Evolutionary conservation across 139 green algal genomes (phyloP).

Genomic region (Chlorella sp.): DNA sequence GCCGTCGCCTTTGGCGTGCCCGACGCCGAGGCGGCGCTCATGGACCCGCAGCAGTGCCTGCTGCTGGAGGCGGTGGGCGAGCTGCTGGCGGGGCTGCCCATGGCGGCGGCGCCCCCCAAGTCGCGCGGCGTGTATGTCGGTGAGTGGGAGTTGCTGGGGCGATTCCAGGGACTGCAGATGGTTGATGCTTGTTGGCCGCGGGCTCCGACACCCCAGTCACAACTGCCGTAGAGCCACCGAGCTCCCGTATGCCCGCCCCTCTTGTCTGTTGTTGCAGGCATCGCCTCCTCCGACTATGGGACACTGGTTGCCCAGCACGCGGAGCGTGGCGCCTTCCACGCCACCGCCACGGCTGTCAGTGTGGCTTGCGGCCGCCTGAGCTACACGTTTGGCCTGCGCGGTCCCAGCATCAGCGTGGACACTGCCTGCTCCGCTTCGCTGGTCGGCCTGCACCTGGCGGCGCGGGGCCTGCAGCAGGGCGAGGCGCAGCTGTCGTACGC

Average conservation of each 20-base stretch:
- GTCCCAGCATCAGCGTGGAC: constrained; percentile 78
- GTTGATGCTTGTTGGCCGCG: no score
- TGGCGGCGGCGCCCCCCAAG: neutral
- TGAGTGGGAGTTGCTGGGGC: no score
- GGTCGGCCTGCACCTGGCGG: constrained; percentile 58
- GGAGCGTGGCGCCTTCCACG: constrained; percentile 63
- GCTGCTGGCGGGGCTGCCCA: constrained; percentile 5
- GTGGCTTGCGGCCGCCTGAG: constrained; percentile 72
- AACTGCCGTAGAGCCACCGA: no score
- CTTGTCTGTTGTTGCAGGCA: constrained; percentile 62
- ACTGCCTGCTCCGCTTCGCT: constrained; percentile 75
- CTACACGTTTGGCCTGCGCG: constrained; percentile 72
- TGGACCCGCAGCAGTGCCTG: constrained; percentile 73
- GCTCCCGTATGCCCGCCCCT: no score
- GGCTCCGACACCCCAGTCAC: no score
- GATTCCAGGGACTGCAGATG: no score
- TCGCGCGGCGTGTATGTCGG: constrained; percentile 69
- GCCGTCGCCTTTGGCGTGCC: constrained; percentile 61
- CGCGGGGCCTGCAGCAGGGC: constrained; percentile 11
- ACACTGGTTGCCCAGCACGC: constrained; percentile 47
- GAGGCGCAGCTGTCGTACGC: constrained; percentile 28
- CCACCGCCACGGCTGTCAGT: constrained; percentile 58
- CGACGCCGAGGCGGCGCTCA: constrained; percentile 57
- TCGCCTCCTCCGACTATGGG: constrained; percentile 77
- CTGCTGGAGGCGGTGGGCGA: constrained; percentile 43